These are phyloP conservation scores for Microbotryum intermedium DNA, from an alignment of 1,284 basidiomycete species.

Conservation along the genomic window DNA sequence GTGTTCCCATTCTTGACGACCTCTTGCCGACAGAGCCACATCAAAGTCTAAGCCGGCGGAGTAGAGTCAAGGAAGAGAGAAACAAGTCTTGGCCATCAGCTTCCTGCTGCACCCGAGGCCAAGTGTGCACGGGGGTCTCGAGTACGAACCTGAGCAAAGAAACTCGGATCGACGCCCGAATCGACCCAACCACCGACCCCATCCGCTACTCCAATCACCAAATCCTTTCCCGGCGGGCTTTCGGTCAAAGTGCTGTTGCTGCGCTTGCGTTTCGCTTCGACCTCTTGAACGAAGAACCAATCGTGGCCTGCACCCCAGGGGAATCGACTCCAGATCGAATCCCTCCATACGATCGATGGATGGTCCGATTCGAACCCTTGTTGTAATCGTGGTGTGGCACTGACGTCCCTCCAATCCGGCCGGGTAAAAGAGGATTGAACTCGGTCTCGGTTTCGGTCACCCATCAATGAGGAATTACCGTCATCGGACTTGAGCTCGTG, in stretches of 20 bases:
- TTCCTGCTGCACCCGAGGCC: too few relatives aligned
- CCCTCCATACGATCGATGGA: too few relatives aligned
- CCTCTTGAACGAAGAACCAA: conserved; percentile 14
- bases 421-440: too few relatives aligned
- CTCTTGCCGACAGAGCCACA: conserved; percentile 20
- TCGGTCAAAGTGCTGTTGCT: conserved; percentile 1
- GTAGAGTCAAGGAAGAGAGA: not conserved
- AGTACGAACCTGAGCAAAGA: conserved; percentile 50
- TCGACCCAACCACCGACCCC: conserved; percentile 64
- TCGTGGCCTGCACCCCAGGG: conserved; percentile 26
- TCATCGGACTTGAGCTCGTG: too few relatives aligned
- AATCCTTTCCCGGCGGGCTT: conserved; percentile 6
- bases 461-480: too few relatives aligned
- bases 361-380: too few relatives aligned
- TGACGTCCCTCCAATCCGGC: too few relatives aligned
- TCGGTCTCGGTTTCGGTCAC: too few relatives aligned
- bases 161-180: conserved; percentile 70
- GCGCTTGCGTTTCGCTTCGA: not conserved
- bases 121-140: conserved; percentile 61
- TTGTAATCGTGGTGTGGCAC: too few relatives aligned
- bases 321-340: too few relatives aligned
- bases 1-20: conserved; percentile 7
- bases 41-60: conserved; percentile 8
- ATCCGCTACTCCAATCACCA: conserved; percentile 54
- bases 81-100: conserved; percentile 43